Percentiles rank a stretch among this genome's conserved stretches.
Conservation (phyloP, 805 yeast species). For the Candida nanaspora region DNA sequence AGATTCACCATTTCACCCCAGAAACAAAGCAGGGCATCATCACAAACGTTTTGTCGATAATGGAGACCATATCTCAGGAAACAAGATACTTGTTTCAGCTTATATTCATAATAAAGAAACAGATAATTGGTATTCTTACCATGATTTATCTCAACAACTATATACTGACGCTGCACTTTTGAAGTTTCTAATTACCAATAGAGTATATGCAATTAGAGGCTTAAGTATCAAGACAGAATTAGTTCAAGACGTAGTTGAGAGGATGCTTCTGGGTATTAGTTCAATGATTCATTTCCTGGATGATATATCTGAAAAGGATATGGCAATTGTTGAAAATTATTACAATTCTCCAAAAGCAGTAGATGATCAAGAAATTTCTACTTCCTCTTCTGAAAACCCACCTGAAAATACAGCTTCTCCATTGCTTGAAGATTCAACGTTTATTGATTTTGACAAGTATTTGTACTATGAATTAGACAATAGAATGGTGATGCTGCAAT, state of each 20-base stretch:
- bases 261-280: constrained; percentile 22
- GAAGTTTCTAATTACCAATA: constrained; percentile 26
- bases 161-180: constrained; percentile 32
- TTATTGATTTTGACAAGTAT: constrained; percentile 20
- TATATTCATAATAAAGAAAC: constrained; percentile 20
- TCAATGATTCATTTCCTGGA: constrained; percentile 17
- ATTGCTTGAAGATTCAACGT: too few species aligned
- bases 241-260: constrained; percentile 23
- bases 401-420: not conserved
- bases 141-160: constrained; percentile 28
- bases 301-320: constrained; percentile 10
- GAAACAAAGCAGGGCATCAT: constrained; percentile 16
- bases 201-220: constrained; percentile 16
- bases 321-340: constrained; percentile 10
- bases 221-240: constrained; percentile 18
- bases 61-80: not conserved
- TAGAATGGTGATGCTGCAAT: constrained; percentile 29
- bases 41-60: constrained; percentile 16
- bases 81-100: constrained; percentile 11
- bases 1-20: constrained; percentile 24
- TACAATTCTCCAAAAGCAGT: too few species aligned
- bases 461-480: constrained; percentile 26
- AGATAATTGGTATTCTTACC: constrained; percentile 28
- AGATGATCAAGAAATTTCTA: too few species aligned
- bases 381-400: not conserved